A percentile compares a stretch with the other conserved stretches of the same genome.
Evolutionary conservation across 2,329 filamentous ascomycete species (phyloP).

Genomic region (Trichophyton verrucosum): DNA sequence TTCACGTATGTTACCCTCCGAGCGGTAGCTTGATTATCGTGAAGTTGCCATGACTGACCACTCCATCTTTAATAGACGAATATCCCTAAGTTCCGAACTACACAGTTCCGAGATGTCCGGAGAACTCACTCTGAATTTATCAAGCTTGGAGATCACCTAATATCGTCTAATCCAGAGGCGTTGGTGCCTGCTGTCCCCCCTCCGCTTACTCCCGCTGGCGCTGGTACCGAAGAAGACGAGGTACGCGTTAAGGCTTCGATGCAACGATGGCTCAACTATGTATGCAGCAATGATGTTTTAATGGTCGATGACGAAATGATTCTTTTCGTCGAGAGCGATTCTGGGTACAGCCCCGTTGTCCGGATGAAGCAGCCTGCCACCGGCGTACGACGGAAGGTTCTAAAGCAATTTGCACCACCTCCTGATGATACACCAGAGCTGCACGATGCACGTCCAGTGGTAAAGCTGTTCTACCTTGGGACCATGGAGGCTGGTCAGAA

Average conservation of each 20-base stretch:
- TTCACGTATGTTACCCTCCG: conserved; percentile 56
- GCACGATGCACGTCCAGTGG: conserved; percentile 73
- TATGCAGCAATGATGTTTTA: conserved; percentile 82
- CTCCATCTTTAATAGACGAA: conserved; percentile 58
- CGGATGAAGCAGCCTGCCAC: conserved; percentile 95
- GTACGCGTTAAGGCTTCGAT: conserved; percentile 73
- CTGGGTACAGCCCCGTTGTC: conserved; percentile 91
- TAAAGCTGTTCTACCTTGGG: conserved; percentile 90
- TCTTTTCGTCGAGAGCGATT: conserved; percentile 97
- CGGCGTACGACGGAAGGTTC: conserved; percentile 81
- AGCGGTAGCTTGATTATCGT: not conserved
- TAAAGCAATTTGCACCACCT: conserved; percentile 96
- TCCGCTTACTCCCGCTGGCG: conserved; percentile 85
- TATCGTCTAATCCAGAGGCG: conserved; percentile 94
- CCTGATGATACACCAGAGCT: conserved; percentile 95
- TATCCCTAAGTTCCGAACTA: conserved; percentile 93
- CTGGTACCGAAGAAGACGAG: conserved; percentile 94
- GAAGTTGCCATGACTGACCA: conserved; percentile 3
- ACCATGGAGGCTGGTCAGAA: conserved; percentile 97
- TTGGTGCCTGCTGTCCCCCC: conserved; percentile 89
- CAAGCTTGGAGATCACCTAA: conserved; percentile 90
- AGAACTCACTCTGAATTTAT: conserved; percentile 90
- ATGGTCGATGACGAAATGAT: conserved; percentile 96
- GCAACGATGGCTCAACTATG: conserved; percentile 89
- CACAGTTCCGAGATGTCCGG: conserved; percentile 93